Evolutionary conservation across 331 rosid species (phyloP).

Genomic region (Pyrus hybrid): DNA sequence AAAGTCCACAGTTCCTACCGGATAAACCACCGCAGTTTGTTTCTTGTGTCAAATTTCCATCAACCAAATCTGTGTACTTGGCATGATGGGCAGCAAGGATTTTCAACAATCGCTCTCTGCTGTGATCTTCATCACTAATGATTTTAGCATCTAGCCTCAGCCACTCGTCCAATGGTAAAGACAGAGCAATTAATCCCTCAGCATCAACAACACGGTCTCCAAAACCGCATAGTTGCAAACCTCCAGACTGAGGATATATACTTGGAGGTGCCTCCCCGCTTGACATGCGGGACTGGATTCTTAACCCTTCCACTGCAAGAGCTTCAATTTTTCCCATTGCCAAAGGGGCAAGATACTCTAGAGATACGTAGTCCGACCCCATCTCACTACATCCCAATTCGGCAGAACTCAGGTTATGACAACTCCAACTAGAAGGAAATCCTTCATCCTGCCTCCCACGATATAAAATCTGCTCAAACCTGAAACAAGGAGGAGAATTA

Average conservation of each 20-base stretch:
- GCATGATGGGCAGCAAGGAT: slow-evolving; percentile 51
- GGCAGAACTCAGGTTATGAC: neutral
- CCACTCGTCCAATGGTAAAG: slow-evolving; percentile 62
- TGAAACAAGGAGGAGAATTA: slow-evolving; percentile 24
- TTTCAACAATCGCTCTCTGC: slow-evolving; percentile 24
- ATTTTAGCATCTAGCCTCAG: slow-evolving; percentile 59
- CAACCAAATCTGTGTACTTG: slow-evolving; percentile 31
- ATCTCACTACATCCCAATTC: slow-evolving; percentile 15
- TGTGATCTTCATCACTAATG: slow-evolving; percentile 31
- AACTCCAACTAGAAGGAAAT: slow-evolving; percentile 14
- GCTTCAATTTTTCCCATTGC: slow-evolving; percentile 42
- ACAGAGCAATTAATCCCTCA: slow-evolving; percentile 39
- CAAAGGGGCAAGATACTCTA: slow-evolving; percentile 42
- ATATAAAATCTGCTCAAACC: slow-evolving; percentile 23
- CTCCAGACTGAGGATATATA: slow-evolving; percentile 27
- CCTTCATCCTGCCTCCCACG: slow-evolving; percentile 20
- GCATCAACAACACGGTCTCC: slow-evolving; percentile 14
- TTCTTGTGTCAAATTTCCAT: slow-evolving; percentile 25
- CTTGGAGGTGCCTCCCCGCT: slow-evolving; percentile 42
- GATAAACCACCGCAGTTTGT: slow-evolving; percentile 6
- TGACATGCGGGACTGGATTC: slow-evolving; percentile 53
- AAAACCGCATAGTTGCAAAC: slow-evolving; percentile 7
- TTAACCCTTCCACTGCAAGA: slow-evolving; percentile 60
- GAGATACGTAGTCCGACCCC: slow-evolving; percentile 22
- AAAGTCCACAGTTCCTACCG: slow-evolving; percentile 23